Percentiles rank a stretch among this genome's conserved stretches.
Evolutionary conservation across 2,329 filamentous ascomycete genomes (phyloP).

Genomic region (Corynespora cassiicola): DNA sequence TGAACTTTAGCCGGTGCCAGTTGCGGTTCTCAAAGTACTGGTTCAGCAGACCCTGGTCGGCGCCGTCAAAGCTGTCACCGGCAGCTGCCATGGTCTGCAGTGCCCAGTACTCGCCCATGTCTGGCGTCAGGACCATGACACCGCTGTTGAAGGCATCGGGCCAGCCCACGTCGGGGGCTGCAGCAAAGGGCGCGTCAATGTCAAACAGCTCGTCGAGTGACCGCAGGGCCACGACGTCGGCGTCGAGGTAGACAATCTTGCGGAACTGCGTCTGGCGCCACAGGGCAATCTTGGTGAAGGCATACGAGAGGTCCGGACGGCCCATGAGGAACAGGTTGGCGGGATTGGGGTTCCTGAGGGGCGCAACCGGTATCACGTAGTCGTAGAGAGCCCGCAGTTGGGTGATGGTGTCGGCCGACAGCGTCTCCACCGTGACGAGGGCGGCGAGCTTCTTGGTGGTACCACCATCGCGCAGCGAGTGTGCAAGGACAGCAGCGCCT

Average conservation of each 20-base stretch:
- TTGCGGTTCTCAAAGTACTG: constrained; percentile 82
- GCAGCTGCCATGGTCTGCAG: constrained; percentile 82
- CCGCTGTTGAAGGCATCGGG: constrained; percentile 98
- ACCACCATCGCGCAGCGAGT: constrained; percentile 90
- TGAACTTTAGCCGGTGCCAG: constrained; percentile 89
- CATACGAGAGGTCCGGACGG: constrained; percentile 85
- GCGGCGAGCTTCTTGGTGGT: constrained; percentile 85
- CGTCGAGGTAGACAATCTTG: constrained; percentile 93
- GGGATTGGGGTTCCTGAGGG: constrained; percentile 76
- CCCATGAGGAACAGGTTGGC: constrained; percentile 92
- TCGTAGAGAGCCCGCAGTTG: constrained; percentile 88
- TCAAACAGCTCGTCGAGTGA: constrained; percentile 93
- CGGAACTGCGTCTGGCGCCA: constrained; percentile 92
- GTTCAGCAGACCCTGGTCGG: constrained; percentile 94
- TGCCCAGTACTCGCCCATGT: constrained; percentile 86
- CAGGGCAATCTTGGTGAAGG: constrained; percentile 95
- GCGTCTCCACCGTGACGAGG: constrained; percentile 79
- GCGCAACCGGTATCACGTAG: constrained; percentile 83
- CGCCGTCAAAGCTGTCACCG: constrained; percentile 94
- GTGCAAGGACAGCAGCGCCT: constrained; percentile 93
- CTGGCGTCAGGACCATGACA: constrained; percentile 88
- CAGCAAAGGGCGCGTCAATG: constrained; percentile 65
- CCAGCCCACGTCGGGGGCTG: constrained; percentile 96
- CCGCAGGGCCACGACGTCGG: constrained; percentile 88
- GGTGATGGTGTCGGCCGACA: constrained; percentile 76